A percentile compares a stretch with the other conserved stretches of the same genome.
Evolutionary conservation across 495 filamentous ascomycete genomes (phyloP).

Genomic region (Trichoderma reesei): DNA sequence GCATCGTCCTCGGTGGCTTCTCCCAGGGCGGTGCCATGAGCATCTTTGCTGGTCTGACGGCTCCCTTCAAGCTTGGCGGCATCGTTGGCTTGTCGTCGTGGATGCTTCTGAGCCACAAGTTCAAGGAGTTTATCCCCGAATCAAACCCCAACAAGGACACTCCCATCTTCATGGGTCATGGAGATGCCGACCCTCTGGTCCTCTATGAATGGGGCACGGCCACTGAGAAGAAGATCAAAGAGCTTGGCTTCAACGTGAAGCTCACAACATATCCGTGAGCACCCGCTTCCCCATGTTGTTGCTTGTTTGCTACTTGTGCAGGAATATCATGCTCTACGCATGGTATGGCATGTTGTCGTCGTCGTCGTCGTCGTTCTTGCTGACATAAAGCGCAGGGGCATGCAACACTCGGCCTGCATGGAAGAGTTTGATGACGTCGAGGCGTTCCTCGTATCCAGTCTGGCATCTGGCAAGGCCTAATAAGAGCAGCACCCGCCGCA

Average conservation of each 20-base stretch:
- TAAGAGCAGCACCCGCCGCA: background rate
- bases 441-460: slow-evolving; percentile 49
- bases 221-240: slow-evolving; percentile 50
- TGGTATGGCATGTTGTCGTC: no score
- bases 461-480: slow-evolving; percentile 29
- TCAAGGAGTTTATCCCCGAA: slow-evolving; percentile 49
- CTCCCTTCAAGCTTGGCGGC: slow-evolving; percentile 60
- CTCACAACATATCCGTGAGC: slow-evolving; percentile 64
- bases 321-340: no score
- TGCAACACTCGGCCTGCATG: slow-evolving; percentile 63
- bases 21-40: slow-evolving; percentile 39
- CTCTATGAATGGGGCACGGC: slow-evolving; percentile 49
- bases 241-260: slow-evolving; percentile 54
- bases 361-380: no score
- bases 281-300: background rate
- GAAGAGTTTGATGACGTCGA: slow-evolving; percentile 74
- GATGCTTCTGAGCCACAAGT: slow-evolving; percentile 55
- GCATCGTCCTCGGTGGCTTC: slow-evolving; percentile 66
- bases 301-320: background rate
- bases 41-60: slow-evolving; percentile 54
- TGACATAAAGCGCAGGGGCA: slow-evolving; percentile 33
- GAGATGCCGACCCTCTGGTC: slow-evolving; percentile 57
- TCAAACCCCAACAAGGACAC: slow-evolving; percentile 60
- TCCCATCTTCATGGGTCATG: slow-evolving; percentile 75
- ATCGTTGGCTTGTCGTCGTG: slow-evolving; percentile 78